Evolutionary conservation across 192 early-diverging fungal genomes (phyloP).

Genomic region (Coemansia sp.): DNA sequence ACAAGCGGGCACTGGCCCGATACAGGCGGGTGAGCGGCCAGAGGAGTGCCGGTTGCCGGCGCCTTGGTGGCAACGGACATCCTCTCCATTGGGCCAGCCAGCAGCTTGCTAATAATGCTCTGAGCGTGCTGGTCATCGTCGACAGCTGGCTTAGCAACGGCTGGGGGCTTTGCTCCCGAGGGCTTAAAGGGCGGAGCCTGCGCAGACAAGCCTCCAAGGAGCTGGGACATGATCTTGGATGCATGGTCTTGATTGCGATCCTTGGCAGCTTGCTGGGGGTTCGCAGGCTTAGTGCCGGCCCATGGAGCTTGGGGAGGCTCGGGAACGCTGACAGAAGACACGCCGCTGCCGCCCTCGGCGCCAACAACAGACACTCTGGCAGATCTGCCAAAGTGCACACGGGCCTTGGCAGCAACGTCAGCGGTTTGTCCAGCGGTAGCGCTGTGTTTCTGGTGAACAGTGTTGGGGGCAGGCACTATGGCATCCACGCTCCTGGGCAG

Average conservation of each 20-base stretch:
- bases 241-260: conserved; percentile 17
- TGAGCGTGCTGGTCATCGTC: conserved; percentile 25
- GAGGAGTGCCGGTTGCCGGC: not conserved
- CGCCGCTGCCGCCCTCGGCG: not conserved
- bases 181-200: conserved; percentile 4
- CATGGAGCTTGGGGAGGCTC: conserved; percentile 43
- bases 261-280: not conserved
- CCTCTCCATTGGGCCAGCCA: conserved; percentile 29
- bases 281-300: conserved; percentile 5
- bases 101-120: conserved; percentile 43
- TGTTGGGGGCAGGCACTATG: conserved; percentile 21
- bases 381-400: conserved; percentile 5
- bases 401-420: conserved; percentile 19
- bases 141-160: not conserved
- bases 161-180: not conserved
- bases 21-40: conserved; percentile 30
- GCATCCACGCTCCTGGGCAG: conserved; percentile 26
- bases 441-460: not conserved
- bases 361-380: not conserved
- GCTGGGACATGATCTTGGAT: conserved; percentile 32
- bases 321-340: conserved; percentile 18
- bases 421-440: conserved; percentile 17
- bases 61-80: conserved; percentile 8
- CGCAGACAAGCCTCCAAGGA: conserved; percentile 10
- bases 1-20: conserved; percentile 40